Base-by-base conservation (phyloP, 2,329 filamentous ascomycete genomes). In the Pochonia chlamydosporia region DNA sequence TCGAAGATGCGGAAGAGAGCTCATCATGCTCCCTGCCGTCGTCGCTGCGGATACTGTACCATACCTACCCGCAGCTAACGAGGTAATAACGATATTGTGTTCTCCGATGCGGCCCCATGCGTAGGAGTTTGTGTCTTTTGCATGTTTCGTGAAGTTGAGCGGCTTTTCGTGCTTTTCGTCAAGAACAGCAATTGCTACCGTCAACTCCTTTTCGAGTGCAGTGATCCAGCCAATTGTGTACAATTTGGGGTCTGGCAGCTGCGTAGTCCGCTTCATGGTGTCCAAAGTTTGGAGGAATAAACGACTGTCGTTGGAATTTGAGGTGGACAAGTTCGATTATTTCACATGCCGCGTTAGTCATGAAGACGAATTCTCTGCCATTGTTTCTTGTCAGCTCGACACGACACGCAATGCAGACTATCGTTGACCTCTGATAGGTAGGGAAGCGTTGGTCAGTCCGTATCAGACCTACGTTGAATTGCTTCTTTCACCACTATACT, bases 11-110 rank as follows among this genome's bases (percentile, higher is more conserved):
- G 24, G 36, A 40, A 40, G 36, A 40, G 36, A 40, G 36, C 36
- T 10, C 3, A 46, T 30, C 44, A 49, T 43, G 20, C 43, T 44
- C 16, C 23, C 24, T n/a, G 48, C 44, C 14, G 40, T 41, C 14
- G 20, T 28, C 4, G 48, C 37, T 14, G 48, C 48, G 11, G 48
- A 44, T 23, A 40, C 36, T 40, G 36, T 40, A 23, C 36, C 36
- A 21, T 11, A 40, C 4, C 36, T 16, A 13, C 36, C 36, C 20
- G 36, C 36, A 40, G 36, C 36, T 14, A 40, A 23, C 20, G 18
- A 40, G 20, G 36, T 23, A 21, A 40, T 23, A 21, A 40, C 36
- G 20, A 40, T 40, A 21, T 40, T 40, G 36, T 40, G 36, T 21
- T 23, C 13, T 10, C 20, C 20, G 36, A 40, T 40, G 9, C 36